Percentiles rank a stretch among this genome's conserved stretches.
These are phyloP conservation scores for Cutaneotrichosporon sp. DNA, from an alignment of 1,284 basidiomycete species.

Conservation along the genomic window DNA sequence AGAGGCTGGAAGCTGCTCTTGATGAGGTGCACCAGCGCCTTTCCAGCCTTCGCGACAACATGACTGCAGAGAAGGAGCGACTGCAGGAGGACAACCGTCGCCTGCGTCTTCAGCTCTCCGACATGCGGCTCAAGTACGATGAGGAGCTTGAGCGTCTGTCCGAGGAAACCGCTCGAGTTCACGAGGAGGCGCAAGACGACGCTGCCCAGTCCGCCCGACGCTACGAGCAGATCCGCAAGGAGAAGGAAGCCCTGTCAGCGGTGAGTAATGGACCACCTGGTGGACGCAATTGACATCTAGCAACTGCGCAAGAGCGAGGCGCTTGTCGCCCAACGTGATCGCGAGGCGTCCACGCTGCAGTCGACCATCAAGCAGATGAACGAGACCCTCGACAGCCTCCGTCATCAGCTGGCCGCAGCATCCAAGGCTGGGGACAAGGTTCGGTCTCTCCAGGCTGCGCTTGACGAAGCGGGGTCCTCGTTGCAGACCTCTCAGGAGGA, in stretches of 20 bases:
- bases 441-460: background rate
- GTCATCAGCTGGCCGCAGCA: background rate
- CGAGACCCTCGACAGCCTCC: background rate
- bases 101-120: slow-evolving; percentile 30
- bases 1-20: slow-evolving; percentile 32
- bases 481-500: slow-evolving; percentile 21
- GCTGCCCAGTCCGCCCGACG: slow-evolving; percentile 2
- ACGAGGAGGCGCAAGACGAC: slow-evolving; percentile 11
- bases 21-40: slow-evolving; percentile 38
- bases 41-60: slow-evolving; percentile 33
- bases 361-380: background rate
- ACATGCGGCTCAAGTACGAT: slow-evolving; percentile 25
- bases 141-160: slow-evolving; percentile 27
- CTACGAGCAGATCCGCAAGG: slow-evolving; percentile 1
- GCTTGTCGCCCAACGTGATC: background rate
- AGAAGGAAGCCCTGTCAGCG: slow-evolving; percentile 13
- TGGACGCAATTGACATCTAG: background rate
- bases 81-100: slow-evolving; percentile 36
- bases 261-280: background rate
- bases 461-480: background rate
- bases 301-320: slow-evolving; percentile 2
- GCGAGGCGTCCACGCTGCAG: background rate
- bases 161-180: slow-evolving; percentile 1
- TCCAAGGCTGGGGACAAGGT: background rate
- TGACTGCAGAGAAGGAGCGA: slow-evolving; percentile 32